phyloP scores from a whole-genome alignment of 176 grass and related monocot genomes.

The Carex scoparia region DNA sequence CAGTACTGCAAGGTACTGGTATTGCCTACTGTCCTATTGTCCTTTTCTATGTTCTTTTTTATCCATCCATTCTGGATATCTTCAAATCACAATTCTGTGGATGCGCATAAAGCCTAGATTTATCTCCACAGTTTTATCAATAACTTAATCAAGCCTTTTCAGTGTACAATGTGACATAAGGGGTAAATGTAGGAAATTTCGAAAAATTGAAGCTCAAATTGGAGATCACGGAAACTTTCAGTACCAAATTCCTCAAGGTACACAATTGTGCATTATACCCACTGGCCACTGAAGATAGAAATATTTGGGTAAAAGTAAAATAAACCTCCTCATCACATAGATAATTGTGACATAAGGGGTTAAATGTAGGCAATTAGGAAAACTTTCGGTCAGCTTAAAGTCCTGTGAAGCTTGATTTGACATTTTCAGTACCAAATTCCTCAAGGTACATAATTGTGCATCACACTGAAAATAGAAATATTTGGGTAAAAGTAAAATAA shows the following conservation, averaged over 20 bases:
- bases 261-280: not conserved
- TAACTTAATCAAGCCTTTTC: not conserved
- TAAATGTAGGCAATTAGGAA: not conserved
- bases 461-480: not conserved
- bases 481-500: conserved; percentile 22
- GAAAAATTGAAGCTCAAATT: not conserved
- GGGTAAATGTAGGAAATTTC: not conserved
- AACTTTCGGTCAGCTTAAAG: not conserved
- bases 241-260: not conserved
- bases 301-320: conserved; percentile 5
- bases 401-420: not conserved
- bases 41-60: not conserved
- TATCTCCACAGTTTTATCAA: not conserved
- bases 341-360: not conserved
- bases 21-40: not conserved
- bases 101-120: not conserved
- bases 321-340: conserved; percentile 61
- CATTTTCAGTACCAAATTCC: not conserved
- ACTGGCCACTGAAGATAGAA: not conserved
- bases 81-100: not conserved
- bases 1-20: conserved; percentile 23
- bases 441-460: not conserved
- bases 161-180: not conserved
- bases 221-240: not conserved
- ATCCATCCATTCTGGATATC: not conserved